These are phyloP conservation scores for Tetradesmus obliquus DNA, from an alignment of 139 green algal genomes.

Conservation along the genomic window DNA sequence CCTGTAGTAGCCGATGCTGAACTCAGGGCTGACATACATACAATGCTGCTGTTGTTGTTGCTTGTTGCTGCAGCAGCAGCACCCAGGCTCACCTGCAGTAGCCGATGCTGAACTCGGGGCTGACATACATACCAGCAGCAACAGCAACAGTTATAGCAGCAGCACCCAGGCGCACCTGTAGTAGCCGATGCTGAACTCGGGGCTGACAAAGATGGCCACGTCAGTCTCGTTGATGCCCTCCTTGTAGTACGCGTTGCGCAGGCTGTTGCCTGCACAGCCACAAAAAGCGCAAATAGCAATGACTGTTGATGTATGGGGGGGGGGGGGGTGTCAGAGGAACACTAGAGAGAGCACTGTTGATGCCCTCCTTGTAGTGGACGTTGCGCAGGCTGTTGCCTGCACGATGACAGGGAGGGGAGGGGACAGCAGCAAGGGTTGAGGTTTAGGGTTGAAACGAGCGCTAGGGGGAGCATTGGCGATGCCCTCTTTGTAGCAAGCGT, in stretches of 20 bases:
- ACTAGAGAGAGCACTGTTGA: not conserved
- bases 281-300: too few species aligned
- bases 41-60: too few species aligned
- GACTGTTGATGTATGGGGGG: too few species aligned
- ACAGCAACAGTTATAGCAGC: too few species aligned
- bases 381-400: not conserved
- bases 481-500: conserved; percentile 16
- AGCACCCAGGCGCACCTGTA: not conserved
- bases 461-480: too few species aligned
- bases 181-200: conserved; percentile 48
- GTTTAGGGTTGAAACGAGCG: too few species aligned
- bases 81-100: not conserved
- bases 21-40: too few species aligned
- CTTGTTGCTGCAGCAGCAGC: too few species aligned
- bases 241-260: conserved; percentile 42
- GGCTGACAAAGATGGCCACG: conserved; percentile 44
- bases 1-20: too few species aligned
- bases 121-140: conserved; percentile 2
- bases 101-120: conserved; percentile 43
- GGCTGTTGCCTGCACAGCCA: not conserved
- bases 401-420: too few species aligned
- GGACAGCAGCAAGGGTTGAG: too few species aligned
- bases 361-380: conserved; percentile 38
- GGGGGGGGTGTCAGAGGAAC: not conserved
- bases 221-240: conserved; percentile 26